A percentile compares a stretch with the other conserved stretches of the same genome.
These are phyloP conservation scores for Sporothrix euskadiensis DNA, from an alignment of 2,329 filamentous ascomycete genomes.

Conservation along the genomic window DNA sequence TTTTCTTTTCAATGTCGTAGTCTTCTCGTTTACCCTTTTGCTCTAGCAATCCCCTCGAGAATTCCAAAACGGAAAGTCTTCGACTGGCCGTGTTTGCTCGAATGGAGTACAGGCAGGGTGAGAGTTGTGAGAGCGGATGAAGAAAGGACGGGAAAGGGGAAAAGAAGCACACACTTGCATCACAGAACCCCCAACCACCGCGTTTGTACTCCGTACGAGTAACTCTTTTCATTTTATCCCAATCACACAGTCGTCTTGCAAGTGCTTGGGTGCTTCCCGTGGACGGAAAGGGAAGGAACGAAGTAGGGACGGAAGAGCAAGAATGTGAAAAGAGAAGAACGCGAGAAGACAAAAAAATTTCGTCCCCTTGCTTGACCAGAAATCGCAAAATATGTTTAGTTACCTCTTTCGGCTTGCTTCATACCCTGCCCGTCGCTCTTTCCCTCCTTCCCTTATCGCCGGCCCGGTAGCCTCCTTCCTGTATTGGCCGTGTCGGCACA, in stretches of 20 bases:
- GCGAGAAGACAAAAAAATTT: background rate
- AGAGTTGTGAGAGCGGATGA: background rate
- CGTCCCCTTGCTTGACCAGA: background rate
- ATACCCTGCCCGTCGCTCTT: background rate
- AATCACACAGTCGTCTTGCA: background rate
- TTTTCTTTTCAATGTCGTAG: background rate
- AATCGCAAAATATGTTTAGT: background rate
- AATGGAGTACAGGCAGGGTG: background rate
- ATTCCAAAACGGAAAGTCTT: background rate
- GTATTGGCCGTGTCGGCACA: background rate
- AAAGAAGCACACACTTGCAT: background rate
- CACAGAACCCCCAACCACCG: background rate
- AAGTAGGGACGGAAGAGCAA: background rate
- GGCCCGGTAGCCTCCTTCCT: conserved; percentile 8
- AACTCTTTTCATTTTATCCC: background rate
- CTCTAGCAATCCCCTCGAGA: background rate
- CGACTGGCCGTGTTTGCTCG: background rate
- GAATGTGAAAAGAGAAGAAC: background rate
- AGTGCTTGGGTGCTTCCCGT: background rate
- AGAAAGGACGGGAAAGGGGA: background rate
- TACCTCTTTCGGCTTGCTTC: background rate
- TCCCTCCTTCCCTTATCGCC: conserved; percentile 6
- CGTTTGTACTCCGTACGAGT: background rate
- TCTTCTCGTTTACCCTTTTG: background rate
- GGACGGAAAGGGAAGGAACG: background rate